A percentile compares a stretch with the other conserved stretches of the same genome.
These are phyloP conservation scores for Lepraria neglecta DNA, from an alignment of 495 filamentous ascomycete genomes.

Conservation along the genomic window DNA sequence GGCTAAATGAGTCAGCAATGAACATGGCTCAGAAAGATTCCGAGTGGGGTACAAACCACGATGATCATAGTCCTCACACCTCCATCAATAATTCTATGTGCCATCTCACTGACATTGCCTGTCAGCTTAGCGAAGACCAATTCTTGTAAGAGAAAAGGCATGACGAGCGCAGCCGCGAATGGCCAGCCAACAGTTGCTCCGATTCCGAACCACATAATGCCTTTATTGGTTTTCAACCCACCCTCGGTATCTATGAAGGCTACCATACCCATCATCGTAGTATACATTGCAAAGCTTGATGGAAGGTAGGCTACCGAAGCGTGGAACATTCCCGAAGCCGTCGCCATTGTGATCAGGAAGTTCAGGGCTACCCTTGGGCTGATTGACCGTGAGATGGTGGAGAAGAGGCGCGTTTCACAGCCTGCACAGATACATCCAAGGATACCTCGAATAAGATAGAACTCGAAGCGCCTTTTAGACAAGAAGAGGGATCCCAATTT, in stretches of 20 bases:
- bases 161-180: slow-evolving; percentile 73
- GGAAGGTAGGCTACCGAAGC: slow-evolving; percentile 81
- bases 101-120: slow-evolving; percentile 48
- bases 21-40: neutral
- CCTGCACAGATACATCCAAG: slow-evolving; percentile 71
- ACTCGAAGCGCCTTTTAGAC: slow-evolving; percentile 57
- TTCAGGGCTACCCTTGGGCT: slow-evolving; percentile 75
- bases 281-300: slow-evolving; percentile 96
- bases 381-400: slow-evolving; percentile 62
- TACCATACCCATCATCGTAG: slow-evolving; percentile 74
- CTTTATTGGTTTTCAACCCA: slow-evolving; percentile 67
- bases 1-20: slow-evolving; percentile 33
- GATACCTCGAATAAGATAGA: slow-evolving; percentile 74
- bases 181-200: slow-evolving; percentile 92
- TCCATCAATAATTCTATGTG: slow-evolving; percentile 59
- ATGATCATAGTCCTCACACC: slow-evolving; percentile 57
- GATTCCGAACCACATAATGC: slow-evolving; percentile 88
- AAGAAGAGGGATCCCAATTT: slow-evolving; percentile 59
- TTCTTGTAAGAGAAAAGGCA: slow-evolving; percentile 81
- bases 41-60: slow-evolving; percentile 50
- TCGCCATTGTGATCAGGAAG: slow-evolving; percentile 67
- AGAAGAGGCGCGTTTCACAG: slow-evolving; percentile 75
- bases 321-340: slow-evolving; percentile 89
- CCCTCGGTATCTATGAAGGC: slow-evolving; percentile 82
- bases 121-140: slow-evolving; percentile 54